Base-by-base conservation (phyloP, 768 basidiomycete genomes). In the Leucogyrophana mollusca region DNA sequence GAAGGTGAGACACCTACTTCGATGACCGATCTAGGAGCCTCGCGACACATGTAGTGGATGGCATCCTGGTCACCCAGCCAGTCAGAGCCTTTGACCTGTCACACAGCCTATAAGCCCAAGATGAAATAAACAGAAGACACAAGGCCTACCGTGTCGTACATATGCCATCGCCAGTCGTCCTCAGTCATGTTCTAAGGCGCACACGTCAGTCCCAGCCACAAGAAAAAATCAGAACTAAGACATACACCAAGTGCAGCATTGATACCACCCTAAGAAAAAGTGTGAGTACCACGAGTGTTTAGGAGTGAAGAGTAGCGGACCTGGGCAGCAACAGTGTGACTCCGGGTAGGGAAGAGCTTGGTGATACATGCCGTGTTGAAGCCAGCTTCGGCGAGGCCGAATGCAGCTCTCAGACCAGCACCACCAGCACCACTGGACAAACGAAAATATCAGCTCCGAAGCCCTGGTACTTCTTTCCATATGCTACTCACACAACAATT, bases 51-150 rank as follows among this genome's bases (percentile, higher is more conserved):
- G 74, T 98, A 99, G 63, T 98, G 96, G 57, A 99, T 98, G 40
- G 96, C 96, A 61, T 99, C 96, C 71, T 94, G 94, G 74, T 99
- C 96, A 68, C 96, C 96, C 32, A 98, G 85, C 96, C 96, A 99
- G 72, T 99, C 96, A 43, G 94, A 96, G 52, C 96, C 96, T 78
- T 99, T 99, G 47, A 98, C 95, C 83, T 92, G 57, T 40, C 23
- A n/a, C 32, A 48, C 24, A 43, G 58, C 50, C 40, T 62, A 47
- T 47, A 27, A 54, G 53, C 23, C 9, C 25, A 39, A 23, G 33
- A n/a, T n/a, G n/a, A 30, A 23, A n/a, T 18, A 24, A 33, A 34
- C 35, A 36, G 45, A 38, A 25, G 36, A 17, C 27, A 39, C 5
- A 47, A 35, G 10, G 68, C 87, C 58, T 65, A 91, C 91, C 42